Base-by-base conservation (phyloP, 2,329 filamentous ascomycete species). In the Aspergillus versicolor region DNA sequence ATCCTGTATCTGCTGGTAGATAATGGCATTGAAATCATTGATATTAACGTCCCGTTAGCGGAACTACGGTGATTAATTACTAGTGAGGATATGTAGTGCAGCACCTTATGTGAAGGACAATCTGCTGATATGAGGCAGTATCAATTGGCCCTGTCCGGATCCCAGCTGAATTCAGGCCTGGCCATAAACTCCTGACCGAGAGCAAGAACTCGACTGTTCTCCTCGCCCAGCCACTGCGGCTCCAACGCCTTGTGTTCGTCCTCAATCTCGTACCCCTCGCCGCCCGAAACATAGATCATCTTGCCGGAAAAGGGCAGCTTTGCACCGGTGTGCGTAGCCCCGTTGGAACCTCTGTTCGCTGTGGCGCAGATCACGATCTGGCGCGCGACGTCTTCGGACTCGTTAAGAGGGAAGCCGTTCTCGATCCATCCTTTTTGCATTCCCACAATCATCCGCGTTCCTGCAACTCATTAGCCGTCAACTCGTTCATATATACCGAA, bases 251-350 rank as follows among this genome's bases (percentile, higher is more conserved):
- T 46, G n/a, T 45, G 43, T 8, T 19, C 32, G 40, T 53, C 51
- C 32, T 53, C 51, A 27, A 53, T 46, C 42, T 53, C 51, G 24
- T 53, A 53, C 5, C 41, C 51, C 30, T 53, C 51, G 8, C 51
- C 42, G 5, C 51, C 51, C 19, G 42, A 38, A 9, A 53, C 40
- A 45, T 38, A 46, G 32, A 53, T 32, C 8, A 53, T 53, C 22
- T 53, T 53, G 7, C 51, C 51, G 21, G 51, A 43, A 40, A 53
- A 53, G 9, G 51, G 51, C 17, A 53, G 13, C 42, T 45, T 38
- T 5, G 42, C 41, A 2, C 51, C 51, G 2, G n/a, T 13, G 15
- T 53, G 51, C 12, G 51, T 53, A 3, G 8, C 32, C 21, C 51
- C 51, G 11, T 53, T n/a, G 15, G 32, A 6, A 17, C 51, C 51